phyloP scores from a whole-genome alignment of 2,329 filamentous ascomycete genomes.

The Dendrostoma leiphaemia region DNA sequence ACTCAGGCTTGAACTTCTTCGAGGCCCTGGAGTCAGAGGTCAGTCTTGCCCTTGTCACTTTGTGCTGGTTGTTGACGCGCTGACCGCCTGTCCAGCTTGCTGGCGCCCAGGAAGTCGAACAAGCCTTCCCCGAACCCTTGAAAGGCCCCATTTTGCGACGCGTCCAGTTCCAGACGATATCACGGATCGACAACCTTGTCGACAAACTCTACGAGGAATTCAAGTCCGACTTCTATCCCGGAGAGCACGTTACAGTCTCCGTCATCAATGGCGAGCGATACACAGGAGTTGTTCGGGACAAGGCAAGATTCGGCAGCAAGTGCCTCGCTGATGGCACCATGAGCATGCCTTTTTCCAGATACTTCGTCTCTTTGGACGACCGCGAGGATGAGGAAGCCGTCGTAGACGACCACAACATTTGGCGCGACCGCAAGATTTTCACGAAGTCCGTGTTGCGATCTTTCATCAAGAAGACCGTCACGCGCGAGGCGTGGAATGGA shows the following conservation, averaged over 20 bases:
- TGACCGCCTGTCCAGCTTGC: slow-evolving; percentile 53
- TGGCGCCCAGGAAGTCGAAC: slow-evolving; percentile 85
- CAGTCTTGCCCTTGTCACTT: slow-evolving; percentile 33
- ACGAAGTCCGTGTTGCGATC: slow-evolving; percentile 91
- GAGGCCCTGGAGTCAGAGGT: slow-evolving; percentile 91
- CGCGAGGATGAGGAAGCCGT: slow-evolving; percentile 69
- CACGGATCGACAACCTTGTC: slow-evolving; percentile 79
- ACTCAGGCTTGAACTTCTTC: slow-evolving; percentile 88
- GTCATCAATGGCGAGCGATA: slow-evolving; percentile 66
- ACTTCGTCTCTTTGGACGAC: slow-evolving; percentile 74
- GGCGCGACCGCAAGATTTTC: slow-evolving; percentile 85
- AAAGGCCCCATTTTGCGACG: slow-evolving; percentile 87
- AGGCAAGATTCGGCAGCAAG: slow-evolving; percentile 70
- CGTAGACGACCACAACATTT: slow-evolving; percentile 79
- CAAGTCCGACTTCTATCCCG: slow-evolving; percentile 86
- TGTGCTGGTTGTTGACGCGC: slow-evolving; percentile 9
- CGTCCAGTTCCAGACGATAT: slow-evolving; percentile 88
- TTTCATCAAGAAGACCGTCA: slow-evolving; percentile 94
- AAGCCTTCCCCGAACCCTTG: slow-evolving; percentile 84
- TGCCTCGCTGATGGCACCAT: slow-evolving; percentile 66
- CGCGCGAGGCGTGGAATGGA: slow-evolving; percentile 88
- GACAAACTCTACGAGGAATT: slow-evolving; percentile 74
- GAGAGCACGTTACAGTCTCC: slow-evolving; percentile 76
- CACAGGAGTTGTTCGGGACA: slow-evolving; percentile 78
- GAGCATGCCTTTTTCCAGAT: slow-evolving; percentile 71